These are phyloP conservation scores for Yamagishiella unicocca DNA, from an alignment of 139 green algal species.

Conservation along the genomic window DNA sequence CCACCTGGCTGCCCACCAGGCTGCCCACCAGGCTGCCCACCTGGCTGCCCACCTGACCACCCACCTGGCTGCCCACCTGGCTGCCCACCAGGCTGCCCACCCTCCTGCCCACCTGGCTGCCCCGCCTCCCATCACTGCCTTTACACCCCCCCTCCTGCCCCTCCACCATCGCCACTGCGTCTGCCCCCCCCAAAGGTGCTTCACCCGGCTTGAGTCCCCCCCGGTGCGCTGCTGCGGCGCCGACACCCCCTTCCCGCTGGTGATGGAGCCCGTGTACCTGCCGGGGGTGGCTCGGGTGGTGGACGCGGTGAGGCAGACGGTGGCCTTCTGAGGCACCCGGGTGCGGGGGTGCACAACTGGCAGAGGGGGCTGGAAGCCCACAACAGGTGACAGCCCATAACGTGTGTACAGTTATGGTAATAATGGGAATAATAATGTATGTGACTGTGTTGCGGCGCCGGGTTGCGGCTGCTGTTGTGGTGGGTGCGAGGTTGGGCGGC, in stretches of 20 bases:
- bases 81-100: too few species aligned
- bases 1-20: too few species aligned
- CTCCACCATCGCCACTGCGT: background rate
- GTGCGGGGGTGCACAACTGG: background rate
- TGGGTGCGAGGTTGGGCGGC: background rate
- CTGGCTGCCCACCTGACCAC: too few species aligned
- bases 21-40: too few species aligned
- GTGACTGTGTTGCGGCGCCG: background rate
- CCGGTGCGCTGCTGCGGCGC: slow-evolving; percentile 84
- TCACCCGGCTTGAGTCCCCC: slow-evolving; percentile 76
- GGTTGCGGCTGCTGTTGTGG: background rate
- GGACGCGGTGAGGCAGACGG: slow-evolving; percentile 67
- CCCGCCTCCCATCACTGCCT: background rate
- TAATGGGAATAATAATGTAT: too few species aligned
- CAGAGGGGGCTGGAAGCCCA: too few species aligned
- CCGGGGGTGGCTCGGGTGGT: slow-evolving; percentile 71
- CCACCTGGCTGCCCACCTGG: too few species aligned
- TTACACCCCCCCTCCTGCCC: background rate
- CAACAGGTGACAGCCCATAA: too few species aligned
- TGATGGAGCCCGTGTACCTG: slow-evolving; percentile 86
- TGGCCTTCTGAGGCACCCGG: slow-evolving; percentile 39
- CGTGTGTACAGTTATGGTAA: too few species aligned
- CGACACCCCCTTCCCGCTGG: slow-evolving; percentile 94
- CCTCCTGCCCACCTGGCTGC: background rate
- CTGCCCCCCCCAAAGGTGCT: slow-evolving; percentile 28